Percentiles rank a stretch among this genome's conserved stretches.
Conservation (phyloP, 2,329 filamentous ascomycete species). For the Cryoendolithus antarcticus region DNA sequence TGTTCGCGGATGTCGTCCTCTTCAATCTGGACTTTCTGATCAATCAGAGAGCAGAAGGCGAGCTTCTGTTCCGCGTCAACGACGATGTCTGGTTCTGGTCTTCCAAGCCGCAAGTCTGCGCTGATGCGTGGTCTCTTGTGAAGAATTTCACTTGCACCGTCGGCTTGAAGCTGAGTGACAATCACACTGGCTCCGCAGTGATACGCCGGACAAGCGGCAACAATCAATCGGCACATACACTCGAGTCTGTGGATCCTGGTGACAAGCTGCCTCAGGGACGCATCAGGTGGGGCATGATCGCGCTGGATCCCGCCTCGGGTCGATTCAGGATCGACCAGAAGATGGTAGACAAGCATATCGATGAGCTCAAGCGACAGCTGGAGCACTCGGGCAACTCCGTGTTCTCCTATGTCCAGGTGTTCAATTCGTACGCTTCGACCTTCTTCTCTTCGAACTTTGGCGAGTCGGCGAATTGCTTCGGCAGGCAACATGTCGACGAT, state of each 20-base stretch:
- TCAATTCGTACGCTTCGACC: conserved; percentile 41
- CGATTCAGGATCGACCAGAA: conserved; percentile 48
- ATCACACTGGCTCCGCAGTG: not conserved
- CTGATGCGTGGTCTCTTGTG: conserved; percentile 48
- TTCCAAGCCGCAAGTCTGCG: conserved; percentile 35
- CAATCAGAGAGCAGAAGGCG: conserved; percentile 44
- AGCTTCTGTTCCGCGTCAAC: conserved; percentile 48
- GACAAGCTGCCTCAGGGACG: conserved; percentile 37
- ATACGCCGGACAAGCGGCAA: too few relatives aligned
- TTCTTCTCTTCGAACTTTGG: conserved; percentile 45
- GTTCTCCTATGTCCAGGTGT: conserved; percentile 45
- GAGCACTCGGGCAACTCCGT: conserved; percentile 41
- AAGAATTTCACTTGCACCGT: conserved; percentile 33
- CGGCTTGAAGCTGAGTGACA: not conserved
- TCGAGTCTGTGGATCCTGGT: conserved; percentile 13
- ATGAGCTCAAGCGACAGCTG: conserved; percentile 48
- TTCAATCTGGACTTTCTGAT: conserved; percentile 56
- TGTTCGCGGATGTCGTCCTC: conserved; percentile 48
- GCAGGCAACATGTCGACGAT: conserved; percentile 39
- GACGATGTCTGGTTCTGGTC: conserved; percentile 60
- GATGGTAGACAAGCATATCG: conserved; percentile 47
- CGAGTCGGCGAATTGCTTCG: conserved; percentile 40
- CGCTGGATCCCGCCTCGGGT: conserved; percentile 39
- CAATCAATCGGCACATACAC: not conserved
- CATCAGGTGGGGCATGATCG: conserved; percentile 49